A percentile compares a stretch with the other conserved stretches of the same genome.
Evolutionary conservation across 192 early-diverging fungal genomes (phyloP).

Genomic region (Geranomyces variabilis): DNA sequence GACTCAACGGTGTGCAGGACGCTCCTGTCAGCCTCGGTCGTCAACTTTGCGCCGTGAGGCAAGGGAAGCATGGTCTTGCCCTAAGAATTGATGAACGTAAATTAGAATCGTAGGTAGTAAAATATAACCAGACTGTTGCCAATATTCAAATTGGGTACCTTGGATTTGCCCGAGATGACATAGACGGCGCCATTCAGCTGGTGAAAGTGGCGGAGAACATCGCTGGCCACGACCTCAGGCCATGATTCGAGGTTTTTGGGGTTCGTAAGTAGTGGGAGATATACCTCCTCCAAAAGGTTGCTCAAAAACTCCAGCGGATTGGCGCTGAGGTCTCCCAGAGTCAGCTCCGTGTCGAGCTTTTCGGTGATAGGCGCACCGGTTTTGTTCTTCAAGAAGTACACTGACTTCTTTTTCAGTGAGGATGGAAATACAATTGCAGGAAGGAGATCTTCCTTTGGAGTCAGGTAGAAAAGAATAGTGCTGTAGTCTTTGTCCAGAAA

Average conservation of each 20-base stretch:
- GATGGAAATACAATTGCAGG: conserved; percentile 59
- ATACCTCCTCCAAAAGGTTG: conserved; percentile 63
- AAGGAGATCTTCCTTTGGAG: conserved; percentile 61
- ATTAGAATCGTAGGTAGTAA: conserved; percentile 1
- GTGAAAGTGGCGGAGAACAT: conserved; percentile 68
- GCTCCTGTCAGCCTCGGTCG: conserved; percentile 51
- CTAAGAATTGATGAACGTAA: conserved; percentile 31
- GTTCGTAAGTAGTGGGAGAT: conserved; percentile 65
- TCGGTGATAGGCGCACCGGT: conserved; percentile 51
- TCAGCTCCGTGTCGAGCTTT: conserved; percentile 62
- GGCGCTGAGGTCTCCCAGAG: conserved; percentile 59
- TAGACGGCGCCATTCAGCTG: conserved; percentile 66
- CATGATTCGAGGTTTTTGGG: conserved; percentile 66
- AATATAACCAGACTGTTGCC: too few species aligned
- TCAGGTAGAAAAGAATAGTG: conserved; percentile 65
- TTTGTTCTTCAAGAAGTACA: conserved; percentile 63
- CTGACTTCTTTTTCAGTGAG: conserved; percentile 58
- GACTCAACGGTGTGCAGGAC: conserved; percentile 66
- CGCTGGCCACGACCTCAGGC: conserved; percentile 70
- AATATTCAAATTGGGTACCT: too few species aligned
- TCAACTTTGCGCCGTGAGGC: conserved; percentile 60
- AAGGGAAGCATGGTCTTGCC: conserved; percentile 71
- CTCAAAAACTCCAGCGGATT: conserved; percentile 66
- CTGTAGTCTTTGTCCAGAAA: conserved; percentile 61
- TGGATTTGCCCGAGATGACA: conserved; percentile 67